phyloP scores from a whole-genome alignment of 495 filamentous ascomycete species.

The Umbilicaria muhlenbergii region DNA sequence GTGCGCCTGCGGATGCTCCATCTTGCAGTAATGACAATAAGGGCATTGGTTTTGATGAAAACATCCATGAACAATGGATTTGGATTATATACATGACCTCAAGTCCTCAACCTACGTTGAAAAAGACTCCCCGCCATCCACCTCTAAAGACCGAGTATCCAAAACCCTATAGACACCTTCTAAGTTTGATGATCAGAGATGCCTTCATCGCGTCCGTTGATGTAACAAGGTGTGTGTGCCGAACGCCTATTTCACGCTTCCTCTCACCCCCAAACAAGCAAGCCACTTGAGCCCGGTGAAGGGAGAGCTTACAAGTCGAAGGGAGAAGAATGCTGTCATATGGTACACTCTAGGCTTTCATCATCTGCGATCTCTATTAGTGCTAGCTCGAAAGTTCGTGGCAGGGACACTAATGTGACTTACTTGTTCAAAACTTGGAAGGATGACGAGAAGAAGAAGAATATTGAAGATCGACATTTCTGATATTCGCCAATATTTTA shows the following conservation, averaged over 20 bases:
- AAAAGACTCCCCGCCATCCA: too few relatives aligned
- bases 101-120: too few relatives aligned
- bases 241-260: constrained; percentile 95
- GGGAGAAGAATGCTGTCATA: constrained; percentile 63
- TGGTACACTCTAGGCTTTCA: constrained; percentile 96
- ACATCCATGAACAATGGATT: too few relatives aligned
- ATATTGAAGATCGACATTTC: constrained; percentile 4
- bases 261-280: constrained; percentile 42
- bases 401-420: constrained; percentile 24
- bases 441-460: constrained; percentile 55
- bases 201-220: constrained; percentile 89
- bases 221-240: constrained; percentile 97
- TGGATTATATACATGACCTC: too few relatives aligned
- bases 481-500: too few relatives aligned
- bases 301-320: constrained; percentile 62
- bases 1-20: constrained; percentile 1
- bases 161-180: constrained; percentile 20
- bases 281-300: constrained; percentile 80
- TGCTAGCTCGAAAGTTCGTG: constrained; percentile 1
- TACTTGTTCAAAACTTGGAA: constrained; percentile 97
- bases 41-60: background rate
- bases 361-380: constrained; percentile 61
- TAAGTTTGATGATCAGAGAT: constrained; percentile 72
- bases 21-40: background rate
- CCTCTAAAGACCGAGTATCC: background rate